Conservation (phyloP, 1,284 basidiomycete genomes). For the Lignosus rhinocerotis region DNA sequence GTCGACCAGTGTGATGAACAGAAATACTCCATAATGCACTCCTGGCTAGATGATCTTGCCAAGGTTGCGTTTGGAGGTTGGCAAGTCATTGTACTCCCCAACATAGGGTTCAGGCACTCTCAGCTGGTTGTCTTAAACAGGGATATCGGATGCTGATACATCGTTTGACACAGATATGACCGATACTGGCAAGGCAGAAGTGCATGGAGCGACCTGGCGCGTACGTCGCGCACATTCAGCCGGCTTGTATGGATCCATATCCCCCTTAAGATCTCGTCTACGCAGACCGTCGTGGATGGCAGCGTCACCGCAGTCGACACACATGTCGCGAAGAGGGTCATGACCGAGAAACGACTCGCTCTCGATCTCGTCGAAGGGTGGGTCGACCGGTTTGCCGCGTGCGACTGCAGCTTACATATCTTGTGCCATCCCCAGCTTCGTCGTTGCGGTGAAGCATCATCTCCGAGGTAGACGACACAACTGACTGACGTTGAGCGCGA, state of each 20-base stretch:
- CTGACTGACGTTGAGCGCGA: not conserved
- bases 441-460: slow-evolving; percentile 66
- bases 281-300: not conserved
- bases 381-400: slow-evolving; percentile 14
- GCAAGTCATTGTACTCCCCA: no score
- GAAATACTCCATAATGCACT: no score
- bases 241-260: slow-evolving; percentile 67
- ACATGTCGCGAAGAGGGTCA: slow-evolving; percentile 48
- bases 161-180: slow-evolving; percentile 46
- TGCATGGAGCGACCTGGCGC: slow-evolving; percentile 60
- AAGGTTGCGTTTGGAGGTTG: no score
- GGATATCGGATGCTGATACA: not conserved
- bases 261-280: slow-evolving; percentile 43
- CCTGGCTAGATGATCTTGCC: no score
- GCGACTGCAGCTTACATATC: not conserved
- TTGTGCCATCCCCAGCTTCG: slow-evolving; percentile 41
- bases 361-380: slow-evolving; percentile 60
- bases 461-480: slow-evolving; percentile 45
- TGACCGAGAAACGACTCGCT: slow-evolving; percentile 61
- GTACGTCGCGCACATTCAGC: slow-evolving; percentile 46
- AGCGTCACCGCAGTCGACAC: slow-evolving; percentile 35
- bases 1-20: no score
- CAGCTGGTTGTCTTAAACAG: no score
- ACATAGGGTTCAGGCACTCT: no score
- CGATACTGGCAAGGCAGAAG: slow-evolving; percentile 66